These are phyloP conservation scores for Verticillium klebahnii DNA, from an alignment of 2,329 filamentous ascomycete species.

Conservation along the genomic window DNA sequence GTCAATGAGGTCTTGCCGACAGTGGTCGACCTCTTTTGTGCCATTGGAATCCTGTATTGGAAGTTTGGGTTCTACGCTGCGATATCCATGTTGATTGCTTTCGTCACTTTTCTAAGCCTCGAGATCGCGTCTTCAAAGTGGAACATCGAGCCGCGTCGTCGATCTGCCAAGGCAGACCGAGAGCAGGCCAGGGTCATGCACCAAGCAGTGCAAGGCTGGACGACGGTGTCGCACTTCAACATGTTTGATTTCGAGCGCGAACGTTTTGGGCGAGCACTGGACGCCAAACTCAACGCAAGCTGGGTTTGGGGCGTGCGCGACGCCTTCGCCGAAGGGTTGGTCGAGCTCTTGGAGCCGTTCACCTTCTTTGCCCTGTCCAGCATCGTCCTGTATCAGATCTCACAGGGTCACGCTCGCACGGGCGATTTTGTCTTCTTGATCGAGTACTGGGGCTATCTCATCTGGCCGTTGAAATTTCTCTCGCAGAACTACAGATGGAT, in stretches of 20 bases:
- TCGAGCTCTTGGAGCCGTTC: conserved; percentile 40
- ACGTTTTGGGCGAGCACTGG: conserved; percentile 21
- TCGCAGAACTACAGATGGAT: conserved; percentile 12
- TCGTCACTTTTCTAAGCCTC: conserved; percentile 12
- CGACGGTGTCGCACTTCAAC: conserved; percentile 45
- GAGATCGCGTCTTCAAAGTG: conserved; percentile 28
- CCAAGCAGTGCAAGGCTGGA: conserved; percentile 56
- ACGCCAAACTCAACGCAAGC: conserved; percentile 16
- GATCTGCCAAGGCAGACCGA: conserved; percentile 33
- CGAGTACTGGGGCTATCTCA: conserved; percentile 54
- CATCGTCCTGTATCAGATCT: conserved; percentile 49
- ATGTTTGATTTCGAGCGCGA: conserved; percentile 23
- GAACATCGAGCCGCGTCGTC: conserved; percentile 32
- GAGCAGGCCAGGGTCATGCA: conserved; percentile 49
- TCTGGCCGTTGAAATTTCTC: conserved; percentile 31
- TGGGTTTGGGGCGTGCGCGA: conserved; percentile 16
- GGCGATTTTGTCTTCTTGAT: conserved; percentile 62
- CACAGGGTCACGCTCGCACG: conserved; percentile 41
- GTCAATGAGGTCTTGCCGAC: conserved; percentile 59
- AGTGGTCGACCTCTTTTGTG: conserved; percentile 55
- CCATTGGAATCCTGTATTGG: conserved; percentile 54
- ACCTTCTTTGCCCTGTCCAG: conserved; percentile 22
- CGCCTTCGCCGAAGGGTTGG: conserved; percentile 14
- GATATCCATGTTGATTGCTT: conserved; percentile 26
- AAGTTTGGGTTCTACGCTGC: conserved; percentile 59